These are phyloP conservation scores for Podila horticola DNA, from an alignment of 192 early-diverging fungal species.

Conservation along the genomic window DNA sequence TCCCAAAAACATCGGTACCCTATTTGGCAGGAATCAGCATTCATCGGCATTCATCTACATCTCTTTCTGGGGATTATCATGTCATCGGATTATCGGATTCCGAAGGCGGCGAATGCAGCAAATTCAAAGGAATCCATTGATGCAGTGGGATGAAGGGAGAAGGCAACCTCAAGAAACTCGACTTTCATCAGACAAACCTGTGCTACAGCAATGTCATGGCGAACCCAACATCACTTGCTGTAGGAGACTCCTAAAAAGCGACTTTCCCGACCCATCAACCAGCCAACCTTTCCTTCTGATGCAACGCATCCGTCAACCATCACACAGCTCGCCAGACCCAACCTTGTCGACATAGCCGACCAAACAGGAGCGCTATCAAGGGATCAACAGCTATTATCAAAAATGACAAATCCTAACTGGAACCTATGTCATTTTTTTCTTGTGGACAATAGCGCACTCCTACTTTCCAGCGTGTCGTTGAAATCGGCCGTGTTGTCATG, in stretches of 20 bases:
- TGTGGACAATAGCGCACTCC: conserved; percentile 39
- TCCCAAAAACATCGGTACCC: not conserved
- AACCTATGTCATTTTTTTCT: not conserved
- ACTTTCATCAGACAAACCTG: too few relatives aligned
- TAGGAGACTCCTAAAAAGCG: not conserved
- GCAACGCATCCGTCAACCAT: too few relatives aligned
- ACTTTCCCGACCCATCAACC: too few relatives aligned
- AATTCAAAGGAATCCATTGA: too few relatives aligned
- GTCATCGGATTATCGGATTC: too few relatives aligned
- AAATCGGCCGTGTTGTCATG: conserved; percentile 98
- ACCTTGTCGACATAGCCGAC: too few relatives aligned
- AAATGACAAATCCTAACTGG: conserved; percentile 4
- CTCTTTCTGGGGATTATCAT: too few relatives aligned
- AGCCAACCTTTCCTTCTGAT: too few relatives aligned
- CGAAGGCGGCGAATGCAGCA: too few relatives aligned
- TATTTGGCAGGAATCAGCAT: not conserved
- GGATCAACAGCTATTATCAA: not conserved
- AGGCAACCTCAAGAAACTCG: too few relatives aligned
- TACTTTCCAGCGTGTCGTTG: conserved; percentile 92
- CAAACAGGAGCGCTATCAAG: not conserved
- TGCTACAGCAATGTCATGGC: not conserved
- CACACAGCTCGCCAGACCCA: too few relatives aligned
- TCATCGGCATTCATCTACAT: not conserved
- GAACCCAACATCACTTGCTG: not conserved
- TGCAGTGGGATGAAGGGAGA: too few relatives aligned